These are phyloP conservation scores for Aureobasidium melanogenum DNA, from an alignment of 2,329 filamentous ascomycete species.

Conservation along the genomic window DNA sequence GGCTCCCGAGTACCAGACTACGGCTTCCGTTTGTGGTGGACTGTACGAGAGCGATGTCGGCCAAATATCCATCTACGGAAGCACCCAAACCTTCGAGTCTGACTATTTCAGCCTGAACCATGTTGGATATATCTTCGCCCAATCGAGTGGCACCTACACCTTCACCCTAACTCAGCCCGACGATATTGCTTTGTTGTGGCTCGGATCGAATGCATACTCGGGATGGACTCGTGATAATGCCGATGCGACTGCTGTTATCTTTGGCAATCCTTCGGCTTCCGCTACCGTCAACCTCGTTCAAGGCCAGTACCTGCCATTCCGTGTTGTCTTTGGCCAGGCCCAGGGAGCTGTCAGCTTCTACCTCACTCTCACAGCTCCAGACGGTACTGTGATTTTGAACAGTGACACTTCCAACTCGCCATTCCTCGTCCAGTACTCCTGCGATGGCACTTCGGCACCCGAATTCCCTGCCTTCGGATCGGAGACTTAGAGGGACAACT, in stretches of 20 bases:
- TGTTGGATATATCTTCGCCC: constrained; percentile 15
- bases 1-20: too few species aligned
- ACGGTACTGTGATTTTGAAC: constrained; percentile 5
- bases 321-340: background rate
- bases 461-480: background rate
- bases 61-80: background rate
- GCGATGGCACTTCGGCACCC: background rate
- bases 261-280: too few species aligned
- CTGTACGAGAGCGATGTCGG: background rate
- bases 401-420: background rate
- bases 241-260: background rate
- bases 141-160: constrained; percentile 17
- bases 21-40: too few species aligned
- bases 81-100: background rate
- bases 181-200: constrained; percentile 19
- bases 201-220: constrained; percentile 17
- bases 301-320: background rate
- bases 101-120: constrained; percentile 15
- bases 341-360: background rate
- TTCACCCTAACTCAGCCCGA: constrained; percentile 17
- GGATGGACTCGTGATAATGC: constrained; percentile 13
- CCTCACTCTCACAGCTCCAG: background rate
- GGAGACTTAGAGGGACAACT: background rate
- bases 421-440: background rate
- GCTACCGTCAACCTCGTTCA: too few species aligned